These are phyloP conservation scores for Silene uniflora DNA, from an alignment of 148 eudicot genomes.

Conservation along the genomic window DNA sequence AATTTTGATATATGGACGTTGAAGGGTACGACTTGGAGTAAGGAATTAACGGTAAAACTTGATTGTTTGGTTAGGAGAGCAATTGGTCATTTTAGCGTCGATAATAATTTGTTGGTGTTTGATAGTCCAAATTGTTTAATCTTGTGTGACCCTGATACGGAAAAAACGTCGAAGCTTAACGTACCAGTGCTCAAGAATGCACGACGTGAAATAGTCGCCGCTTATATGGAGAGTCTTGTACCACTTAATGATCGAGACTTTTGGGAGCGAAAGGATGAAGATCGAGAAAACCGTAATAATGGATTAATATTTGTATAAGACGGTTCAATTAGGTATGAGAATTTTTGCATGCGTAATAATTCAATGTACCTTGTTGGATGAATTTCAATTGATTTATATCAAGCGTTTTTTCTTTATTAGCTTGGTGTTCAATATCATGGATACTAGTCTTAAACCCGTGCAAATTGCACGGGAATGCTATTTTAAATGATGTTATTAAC, in stretches of 20 bases:
- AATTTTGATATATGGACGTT: not conserved
- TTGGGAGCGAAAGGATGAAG: too few relatives aligned
- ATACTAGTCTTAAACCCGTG: too few relatives aligned
- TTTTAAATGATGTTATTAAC: too few relatives aligned
- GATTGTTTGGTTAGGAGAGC: not conserved
- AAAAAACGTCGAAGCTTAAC: not conserved
- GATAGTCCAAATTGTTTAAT: not conserved
- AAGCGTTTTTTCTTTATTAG: too few relatives aligned
- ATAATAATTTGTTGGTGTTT: not conserved
- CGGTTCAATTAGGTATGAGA: too few relatives aligned
- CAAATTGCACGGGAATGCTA: too few relatives aligned
- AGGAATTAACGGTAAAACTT: not conserved
- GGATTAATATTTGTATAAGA: not conserved
- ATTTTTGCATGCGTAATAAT: too few relatives aligned
- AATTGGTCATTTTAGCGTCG: not conserved
- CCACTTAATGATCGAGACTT: not conserved
- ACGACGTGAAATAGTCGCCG: too few relatives aligned
- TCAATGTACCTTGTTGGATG: too few relatives aligned
- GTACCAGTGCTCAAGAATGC: too few relatives aligned
- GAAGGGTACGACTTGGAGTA: not conserved
- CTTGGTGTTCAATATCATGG: too few relatives aligned
- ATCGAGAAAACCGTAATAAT: not conserved
- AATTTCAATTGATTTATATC: too few relatives aligned
- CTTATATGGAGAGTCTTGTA: not conserved
- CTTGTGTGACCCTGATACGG: not conserved